Evolutionary conservation across 2,329 filamentous ascomycete genomes (phyloP).

Genomic region (Furcasterigmium sp.): DNA sequence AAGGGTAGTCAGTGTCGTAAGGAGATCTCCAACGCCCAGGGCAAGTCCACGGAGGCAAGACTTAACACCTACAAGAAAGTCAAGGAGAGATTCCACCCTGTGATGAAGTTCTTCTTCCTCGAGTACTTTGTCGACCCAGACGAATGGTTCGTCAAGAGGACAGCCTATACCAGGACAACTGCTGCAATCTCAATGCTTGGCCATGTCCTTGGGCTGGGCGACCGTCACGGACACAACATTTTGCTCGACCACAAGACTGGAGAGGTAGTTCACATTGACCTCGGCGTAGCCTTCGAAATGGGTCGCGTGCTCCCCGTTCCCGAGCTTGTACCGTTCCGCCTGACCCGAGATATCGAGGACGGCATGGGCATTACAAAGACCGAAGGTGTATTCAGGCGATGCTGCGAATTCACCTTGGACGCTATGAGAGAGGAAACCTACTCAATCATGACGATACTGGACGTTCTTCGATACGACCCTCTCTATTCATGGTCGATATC

Average conservation of each 20-base stretch:
- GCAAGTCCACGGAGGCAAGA: conserved; percentile 63
- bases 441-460: conserved; percentile 97
- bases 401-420: conserved; percentile 95
- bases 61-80: conserved; percentile 73
- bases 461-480: conserved; percentile 96
- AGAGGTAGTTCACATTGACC: conserved; percentile 93
- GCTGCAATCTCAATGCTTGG: conserved; percentile 94
- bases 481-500: conserved; percentile 94
- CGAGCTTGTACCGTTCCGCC: conserved; percentile 89
- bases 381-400: conserved; percentile 94
- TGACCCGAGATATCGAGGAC: conserved; percentile 92
- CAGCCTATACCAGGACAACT: conserved; percentile 89
- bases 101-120: conserved; percentile 96
- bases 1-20: conserved; percentile 73
- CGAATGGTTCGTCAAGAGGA: conserved; percentile 86
- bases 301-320: conserved; percentile 92
- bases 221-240: conserved; percentile 96
- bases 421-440: conserved; percentile 92
- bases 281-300: conserved; percentile 95
- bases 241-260: conserved; percentile 84
- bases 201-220: conserved; percentile 86
- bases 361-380: conserved; percentile 95
- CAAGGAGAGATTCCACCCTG: conserved; percentile 78
- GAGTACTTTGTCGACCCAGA: conserved; percentile 91
- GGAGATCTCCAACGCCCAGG: conserved; percentile 69